Evolutionary conservation across 2,329 filamentous ascomycete species (phyloP).

Genomic region (Purpureocillium lavendulum): DNA sequence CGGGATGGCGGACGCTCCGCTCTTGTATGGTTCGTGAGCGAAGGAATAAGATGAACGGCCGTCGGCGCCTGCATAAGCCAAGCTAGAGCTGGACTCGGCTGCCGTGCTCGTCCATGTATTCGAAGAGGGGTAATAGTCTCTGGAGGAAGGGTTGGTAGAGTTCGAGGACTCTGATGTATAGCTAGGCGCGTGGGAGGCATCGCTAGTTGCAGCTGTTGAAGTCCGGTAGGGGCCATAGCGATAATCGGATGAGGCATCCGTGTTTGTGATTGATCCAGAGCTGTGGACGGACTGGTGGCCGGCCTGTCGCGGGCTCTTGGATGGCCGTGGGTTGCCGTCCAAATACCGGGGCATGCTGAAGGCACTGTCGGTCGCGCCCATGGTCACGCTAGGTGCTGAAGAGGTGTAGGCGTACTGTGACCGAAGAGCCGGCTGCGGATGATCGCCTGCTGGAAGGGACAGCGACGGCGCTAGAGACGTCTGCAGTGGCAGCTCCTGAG

Average conservation of each 20-base stretch:
- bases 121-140: slow-evolving; percentile 47
- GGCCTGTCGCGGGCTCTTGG: slow-evolving; percentile 47
- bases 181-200: slow-evolving; percentile 18
- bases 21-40: slow-evolving; percentile 39
- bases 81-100: slow-evolving; percentile 33
- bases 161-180: slow-evolving; percentile 22
- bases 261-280: slow-evolving; percentile 31
- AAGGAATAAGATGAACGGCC: slow-evolving; percentile 42
- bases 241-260: slow-evolving; percentile 43
- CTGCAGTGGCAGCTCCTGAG: slow-evolving; percentile 44
- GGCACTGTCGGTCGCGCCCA: slow-evolving; percentile 32
- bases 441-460: slow-evolving; percentile 39
- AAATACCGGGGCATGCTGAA: slow-evolving; percentile 50
- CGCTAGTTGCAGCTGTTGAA: slow-evolving; percentile 18
- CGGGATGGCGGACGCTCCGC: slow-evolving; percentile 13
- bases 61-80: slow-evolving; percentile 37
- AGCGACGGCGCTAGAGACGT: slow-evolving; percentile 44
- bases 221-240: slow-evolving; percentile 40
- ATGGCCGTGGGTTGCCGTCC: slow-evolving; percentile 42
- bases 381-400: slow-evolving; percentile 30
- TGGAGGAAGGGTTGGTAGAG: slow-evolving; percentile 18
- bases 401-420: slow-evolving; percentile 48
- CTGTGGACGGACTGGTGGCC: slow-evolving; percentile 47
- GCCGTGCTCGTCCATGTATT: slow-evolving; percentile 44
- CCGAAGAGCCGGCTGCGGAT: slow-evolving; percentile 37